Percentiles rank a stretch among this genome's conserved stretches.
Conservation (phyloP, 2,329 filamentous ascomycete species). For the Microascus cirrosus region DNA sequence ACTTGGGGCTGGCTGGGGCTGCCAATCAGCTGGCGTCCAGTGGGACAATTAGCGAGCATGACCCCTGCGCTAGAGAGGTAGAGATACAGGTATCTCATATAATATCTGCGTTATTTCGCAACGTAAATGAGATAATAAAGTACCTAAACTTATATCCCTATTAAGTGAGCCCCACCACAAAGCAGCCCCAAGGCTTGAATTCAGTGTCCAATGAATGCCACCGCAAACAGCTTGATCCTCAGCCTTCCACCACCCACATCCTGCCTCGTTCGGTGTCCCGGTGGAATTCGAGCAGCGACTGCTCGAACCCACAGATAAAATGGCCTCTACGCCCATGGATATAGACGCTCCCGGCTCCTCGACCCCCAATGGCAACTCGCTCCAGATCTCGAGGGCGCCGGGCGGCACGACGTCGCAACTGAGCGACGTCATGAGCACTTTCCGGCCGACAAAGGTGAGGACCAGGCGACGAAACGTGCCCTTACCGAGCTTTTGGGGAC, state of each 20-base stretch:
- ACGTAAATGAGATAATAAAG: not conserved
- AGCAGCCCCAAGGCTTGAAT: not conserved
- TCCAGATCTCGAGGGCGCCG: conserved; percentile 37
- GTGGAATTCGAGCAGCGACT: not conserved
- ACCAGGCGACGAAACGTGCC: not conserved
- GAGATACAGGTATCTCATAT: not conserved
- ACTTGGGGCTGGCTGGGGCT: not conserved
- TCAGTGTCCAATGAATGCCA: not conserved
- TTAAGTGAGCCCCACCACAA: not conserved
- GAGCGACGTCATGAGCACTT: conserved; percentile 65
- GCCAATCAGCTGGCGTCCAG: not conserved
- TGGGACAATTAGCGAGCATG: not conserved
- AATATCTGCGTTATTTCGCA: no score
- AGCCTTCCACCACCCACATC: not conserved
- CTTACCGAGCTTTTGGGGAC: not conserved
- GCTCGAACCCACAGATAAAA: conserved; percentile 12
- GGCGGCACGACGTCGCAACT: conserved; percentile 49
- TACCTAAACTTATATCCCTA: not conserved
- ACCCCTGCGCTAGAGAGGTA: not conserved
- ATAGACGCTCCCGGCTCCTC: conserved; percentile 33
- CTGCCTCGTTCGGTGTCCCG: not conserved
- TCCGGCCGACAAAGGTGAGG: conserved; percentile 67
- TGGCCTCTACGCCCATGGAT: conserved; percentile 48
- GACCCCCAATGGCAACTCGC: conserved; percentile 23
- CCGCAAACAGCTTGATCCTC: not conserved